phyloP scores from a whole-genome alignment of 2,329 filamentous ascomycete genomes.

The Ophiocordyceps polyrhachis-furcata region DNA sequence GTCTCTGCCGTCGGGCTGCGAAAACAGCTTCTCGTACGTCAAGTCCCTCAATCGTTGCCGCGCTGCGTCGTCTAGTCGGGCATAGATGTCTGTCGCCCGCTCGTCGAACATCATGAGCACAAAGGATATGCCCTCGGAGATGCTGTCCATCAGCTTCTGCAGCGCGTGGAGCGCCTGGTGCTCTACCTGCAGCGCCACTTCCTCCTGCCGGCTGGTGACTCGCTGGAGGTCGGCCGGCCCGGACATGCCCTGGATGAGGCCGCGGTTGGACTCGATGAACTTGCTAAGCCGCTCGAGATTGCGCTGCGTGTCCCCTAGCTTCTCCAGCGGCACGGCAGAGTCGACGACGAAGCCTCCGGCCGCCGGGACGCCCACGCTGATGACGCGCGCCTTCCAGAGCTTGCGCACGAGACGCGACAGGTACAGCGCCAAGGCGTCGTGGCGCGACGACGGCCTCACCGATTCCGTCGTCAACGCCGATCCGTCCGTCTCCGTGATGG shows the following conservation, averaged over 20 bases:
- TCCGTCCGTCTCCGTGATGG: slow-evolving; percentile 59
- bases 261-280: slow-evolving; percentile 75
- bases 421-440: slow-evolving; percentile 76
- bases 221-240: slow-evolving; percentile 71
- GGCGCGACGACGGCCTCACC: slow-evolving; percentile 72
- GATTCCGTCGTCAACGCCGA: slow-evolving; percentile 57
- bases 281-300: slow-evolving; percentile 60
- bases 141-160: slow-evolving; percentile 68
- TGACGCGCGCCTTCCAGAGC: slow-evolving; percentile 68
- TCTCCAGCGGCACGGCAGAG: slow-evolving; percentile 47
- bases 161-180: slow-evolving; percentile 82
- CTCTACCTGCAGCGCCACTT: slow-evolving; percentile 81
- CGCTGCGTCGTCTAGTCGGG: slow-evolving; percentile 50
- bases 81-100: slow-evolving; percentile 71
- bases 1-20: slow-evolving; percentile 59
- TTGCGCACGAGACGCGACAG: slow-evolving; percentile 73
- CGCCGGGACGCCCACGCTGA: slow-evolving; percentile 31
- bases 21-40: slow-evolving; percentile 79
- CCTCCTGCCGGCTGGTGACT: slow-evolving; percentile 67
- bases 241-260: slow-evolving; percentile 84
- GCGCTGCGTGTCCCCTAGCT: slow-evolving; percentile 60
- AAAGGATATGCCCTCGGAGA: slow-evolving; percentile 93
- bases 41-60: slow-evolving; percentile 54
- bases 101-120: slow-evolving; percentile 91
- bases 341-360: slow-evolving; percentile 43